Percentiles rank a stretch among this genome's conserved stretches.
phyloP scores from a whole-genome alignment of 2,329 filamentous ascomycete species.

The Elsinoe perseae region DNA sequence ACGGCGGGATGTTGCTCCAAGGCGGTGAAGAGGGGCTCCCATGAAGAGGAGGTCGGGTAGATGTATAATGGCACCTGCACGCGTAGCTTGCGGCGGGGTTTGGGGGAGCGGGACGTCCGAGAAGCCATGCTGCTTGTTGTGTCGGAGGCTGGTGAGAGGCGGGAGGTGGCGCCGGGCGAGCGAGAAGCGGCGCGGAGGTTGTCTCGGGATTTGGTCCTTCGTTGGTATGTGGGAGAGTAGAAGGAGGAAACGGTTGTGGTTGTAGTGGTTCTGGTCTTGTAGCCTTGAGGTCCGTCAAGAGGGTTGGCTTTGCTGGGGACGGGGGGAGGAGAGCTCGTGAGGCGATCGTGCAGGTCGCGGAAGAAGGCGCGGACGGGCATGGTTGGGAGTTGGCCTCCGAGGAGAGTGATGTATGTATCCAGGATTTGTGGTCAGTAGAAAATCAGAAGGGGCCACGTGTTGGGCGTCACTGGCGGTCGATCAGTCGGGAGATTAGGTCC shows the following conservation, averaged over 20 bases:
- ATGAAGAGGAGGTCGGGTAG: constrained; percentile 23
- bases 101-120: background rate
- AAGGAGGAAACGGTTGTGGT: constrained; percentile 6
- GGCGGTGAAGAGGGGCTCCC: constrained; percentile 24
- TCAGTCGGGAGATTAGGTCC: background rate
- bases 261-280: background rate
- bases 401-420: constrained; percentile 14
- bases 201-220: background rate
- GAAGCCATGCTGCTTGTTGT: background rate
- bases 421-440: background rate
- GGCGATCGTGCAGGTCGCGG: constrained; percentile 7
- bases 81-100: constrained; percentile 11
- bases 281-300: background rate
- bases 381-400: constrained; percentile 4
- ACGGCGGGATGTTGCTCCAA: constrained; percentile 17
- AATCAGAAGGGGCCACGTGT: constrained; percentile 6
- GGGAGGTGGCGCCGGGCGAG: constrained; percentile 1
- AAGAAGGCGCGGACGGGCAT: constrained; percentile 13
- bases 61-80: constrained; percentile 28
- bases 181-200: background rate
- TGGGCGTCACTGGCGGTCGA: constrained; percentile 3
- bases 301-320: background rate
- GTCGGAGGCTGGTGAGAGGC: constrained; percentile 3
- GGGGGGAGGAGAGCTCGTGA: background rate
- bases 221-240: constrained; percentile 10